phyloP scores from a whole-genome alignment of 768 basidiomycete species.

The Mycena indigotica region DNA sequence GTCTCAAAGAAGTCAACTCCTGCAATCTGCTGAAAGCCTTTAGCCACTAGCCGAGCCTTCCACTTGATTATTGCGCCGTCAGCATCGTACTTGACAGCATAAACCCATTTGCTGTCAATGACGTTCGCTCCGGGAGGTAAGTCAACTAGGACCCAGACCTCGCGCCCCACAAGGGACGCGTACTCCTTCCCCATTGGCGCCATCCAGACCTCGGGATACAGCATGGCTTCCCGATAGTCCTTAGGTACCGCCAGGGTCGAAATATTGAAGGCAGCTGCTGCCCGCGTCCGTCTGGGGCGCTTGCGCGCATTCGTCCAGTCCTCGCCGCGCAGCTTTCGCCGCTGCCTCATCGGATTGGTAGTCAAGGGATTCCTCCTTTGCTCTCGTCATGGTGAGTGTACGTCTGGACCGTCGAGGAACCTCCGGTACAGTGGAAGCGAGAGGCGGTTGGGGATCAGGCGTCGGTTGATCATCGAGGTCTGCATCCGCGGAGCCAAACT shows the following conservation, averaged over 20 bases:
- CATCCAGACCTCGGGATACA: conserved; percentile 8
- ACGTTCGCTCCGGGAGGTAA: conserved; percentile 10
- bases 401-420: background rate
- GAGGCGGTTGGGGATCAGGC: background rate
- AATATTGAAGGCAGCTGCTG: background rate
- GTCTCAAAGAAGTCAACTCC: conserved; percentile 28
- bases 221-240: conserved; percentile 17
- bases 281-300: background rate
- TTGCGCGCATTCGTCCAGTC: conserved; percentile 4
- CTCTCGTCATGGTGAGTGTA: background rate
- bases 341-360: conserved; percentile 1
- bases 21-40: conserved; percentile 30
- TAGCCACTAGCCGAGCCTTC: too few relatives aligned
- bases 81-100: too few relatives aligned
- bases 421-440: background rate
- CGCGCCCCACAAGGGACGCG: conserved; percentile 19
- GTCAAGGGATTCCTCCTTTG: background rate
- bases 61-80: too few relatives aligned
- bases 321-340: conserved; percentile 2
- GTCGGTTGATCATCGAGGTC: too few relatives aligned
- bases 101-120: too few relatives aligned
- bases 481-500: too few relatives aligned
- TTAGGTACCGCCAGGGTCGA: background rate
- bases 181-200: too few relatives aligned
- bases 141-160: conserved; percentile 26